Conservation (phyloP, 108 stramenopile genomes). For the Aureococcus anophagefferens region DNA sequence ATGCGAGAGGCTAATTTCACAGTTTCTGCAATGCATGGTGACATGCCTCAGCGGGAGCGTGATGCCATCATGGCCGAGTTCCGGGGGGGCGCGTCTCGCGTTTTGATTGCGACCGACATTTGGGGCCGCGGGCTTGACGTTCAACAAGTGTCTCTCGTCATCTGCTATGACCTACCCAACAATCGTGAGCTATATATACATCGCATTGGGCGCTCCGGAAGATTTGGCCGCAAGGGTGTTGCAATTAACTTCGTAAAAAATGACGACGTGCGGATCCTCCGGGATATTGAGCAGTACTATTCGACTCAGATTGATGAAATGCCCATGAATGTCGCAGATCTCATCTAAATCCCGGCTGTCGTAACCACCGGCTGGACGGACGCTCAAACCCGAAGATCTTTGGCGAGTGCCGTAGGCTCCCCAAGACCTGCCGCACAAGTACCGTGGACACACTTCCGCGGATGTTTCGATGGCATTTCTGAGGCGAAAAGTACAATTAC, state of each 20-base stretch:
- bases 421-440: too few relatives aligned
- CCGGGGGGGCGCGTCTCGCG: slow-evolving; percentile 80
- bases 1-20: slow-evolving; percentile 93
- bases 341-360: too few relatives aligned
- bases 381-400: too few relatives aligned
- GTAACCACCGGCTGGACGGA: too few relatives aligned
- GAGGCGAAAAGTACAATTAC: too few relatives aligned
- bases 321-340: slow-evolving; percentile 83
- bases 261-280: slow-evolving; percentile 72
- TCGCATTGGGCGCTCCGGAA: slow-evolving; percentile 92
- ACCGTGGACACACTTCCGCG: too few relatives aligned
- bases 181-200: slow-evolving; percentile 96
- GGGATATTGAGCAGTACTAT: slow-evolving; percentile 95
- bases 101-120: slow-evolving; percentile 93
- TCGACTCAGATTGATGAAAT: slow-evolving; percentile 91
- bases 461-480: too few relatives aligned
- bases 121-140: slow-evolving; percentile 99
- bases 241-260: slow-evolving; percentile 96
- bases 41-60: slow-evolving; percentile 84
- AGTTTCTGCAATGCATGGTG: slow-evolving; percentile 93
- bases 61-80: slow-evolving; percentile 96
- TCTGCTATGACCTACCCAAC: slow-evolving; percentile 90
- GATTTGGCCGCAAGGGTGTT: slow-evolving; percentile 96
- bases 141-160: slow-evolving; percentile 95
- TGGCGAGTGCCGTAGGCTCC: too few relatives aligned